phyloP scores from a whole-genome alignment of 2,329 filamentous ascomycete genomes.

The Fusarium solani-melongenae region DNA sequence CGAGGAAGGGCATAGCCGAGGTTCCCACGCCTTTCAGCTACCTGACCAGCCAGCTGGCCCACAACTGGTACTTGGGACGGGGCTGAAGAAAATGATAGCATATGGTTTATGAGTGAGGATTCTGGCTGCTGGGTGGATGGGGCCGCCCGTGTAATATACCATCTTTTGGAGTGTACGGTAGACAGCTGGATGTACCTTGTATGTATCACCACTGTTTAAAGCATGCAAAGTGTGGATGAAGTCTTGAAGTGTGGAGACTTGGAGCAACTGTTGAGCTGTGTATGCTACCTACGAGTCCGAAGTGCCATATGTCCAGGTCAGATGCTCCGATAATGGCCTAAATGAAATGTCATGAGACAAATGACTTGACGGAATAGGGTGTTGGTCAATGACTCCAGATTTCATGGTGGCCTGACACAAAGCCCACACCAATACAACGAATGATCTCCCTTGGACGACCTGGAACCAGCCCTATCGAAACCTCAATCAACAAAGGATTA shows the following conservation, averaged over 20 bases:
- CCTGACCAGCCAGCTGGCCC: slow-evolving; percentile 81
- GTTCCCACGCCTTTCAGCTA: slow-evolving; percentile 84
- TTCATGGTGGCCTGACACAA: not conserved
- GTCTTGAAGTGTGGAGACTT: not conserved
- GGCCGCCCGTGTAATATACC: slow-evolving; percentile 46
- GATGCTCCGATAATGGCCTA: not conserved
- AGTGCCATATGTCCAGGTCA: not conserved
- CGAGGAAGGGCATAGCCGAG: slow-evolving; percentile 81
- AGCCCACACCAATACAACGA: not conserved
- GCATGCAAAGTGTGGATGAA: slow-evolving; percentile 20
- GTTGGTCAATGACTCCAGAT: not conserved
- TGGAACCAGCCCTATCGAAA: not conserved
- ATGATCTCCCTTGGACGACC: not conserved
- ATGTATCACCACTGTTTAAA: slow-evolving; percentile 46
- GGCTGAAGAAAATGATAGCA: slow-evolving; percentile 60
- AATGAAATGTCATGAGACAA: not conserved
- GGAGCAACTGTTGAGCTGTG: not conserved
- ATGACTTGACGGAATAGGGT: not conserved
- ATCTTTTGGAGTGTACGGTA: slow-evolving; percentile 47
- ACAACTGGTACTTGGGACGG: slow-evolving; percentile 92
- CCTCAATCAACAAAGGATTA: not conserved
- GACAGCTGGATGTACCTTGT: slow-evolving; percentile 44
- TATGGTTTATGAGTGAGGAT: slow-evolving; percentile 9
- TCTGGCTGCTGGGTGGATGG: slow-evolving; percentile 35
- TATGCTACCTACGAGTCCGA: not conserved